phyloP scores from a whole-genome alignment of 2,329 filamentous ascomycete genomes.

The Paecilomyces niveus region DNA sequence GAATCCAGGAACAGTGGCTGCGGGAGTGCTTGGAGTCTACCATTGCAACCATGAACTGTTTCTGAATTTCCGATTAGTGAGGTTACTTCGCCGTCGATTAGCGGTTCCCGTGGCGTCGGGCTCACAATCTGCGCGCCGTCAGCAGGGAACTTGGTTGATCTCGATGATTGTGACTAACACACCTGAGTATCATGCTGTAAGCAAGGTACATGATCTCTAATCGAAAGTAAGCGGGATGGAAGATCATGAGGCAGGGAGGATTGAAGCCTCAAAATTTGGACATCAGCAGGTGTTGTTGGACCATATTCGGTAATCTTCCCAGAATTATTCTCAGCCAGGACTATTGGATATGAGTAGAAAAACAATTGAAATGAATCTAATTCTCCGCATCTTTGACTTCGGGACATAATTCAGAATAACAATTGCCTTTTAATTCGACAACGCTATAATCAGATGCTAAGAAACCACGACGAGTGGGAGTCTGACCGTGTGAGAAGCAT shows the following conservation, averaged over 20 bases:
- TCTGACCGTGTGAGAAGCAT: too few species aligned
- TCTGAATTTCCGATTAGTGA: neutral
- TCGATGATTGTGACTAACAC: neutral
- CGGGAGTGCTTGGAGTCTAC: neutral
- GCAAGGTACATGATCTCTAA: neutral
- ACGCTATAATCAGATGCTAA: too few species aligned
- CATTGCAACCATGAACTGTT: neutral
- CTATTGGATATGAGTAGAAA: neutral
- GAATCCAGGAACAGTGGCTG: neutral
- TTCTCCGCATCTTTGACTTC: too few species aligned
- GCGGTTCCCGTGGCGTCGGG: neutral
- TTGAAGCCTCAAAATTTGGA: neutral
- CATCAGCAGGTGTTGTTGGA: neutral
- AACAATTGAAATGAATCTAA: too few species aligned
- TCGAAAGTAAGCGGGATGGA: neutral
- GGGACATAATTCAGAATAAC: too few species aligned
- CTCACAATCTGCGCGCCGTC: neutral
- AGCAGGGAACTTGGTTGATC: neutral
- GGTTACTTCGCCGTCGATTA: neutral
- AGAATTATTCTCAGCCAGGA: neutral
- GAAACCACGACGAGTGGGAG: too few species aligned
- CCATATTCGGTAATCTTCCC: neutral
- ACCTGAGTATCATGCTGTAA: neutral
- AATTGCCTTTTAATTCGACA: too few species aligned
- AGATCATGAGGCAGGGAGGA: neutral